Evolutionary conservation across 495 filamentous ascomycete species (phyloP).

Genomic region (Xylaria longipes): DNA sequence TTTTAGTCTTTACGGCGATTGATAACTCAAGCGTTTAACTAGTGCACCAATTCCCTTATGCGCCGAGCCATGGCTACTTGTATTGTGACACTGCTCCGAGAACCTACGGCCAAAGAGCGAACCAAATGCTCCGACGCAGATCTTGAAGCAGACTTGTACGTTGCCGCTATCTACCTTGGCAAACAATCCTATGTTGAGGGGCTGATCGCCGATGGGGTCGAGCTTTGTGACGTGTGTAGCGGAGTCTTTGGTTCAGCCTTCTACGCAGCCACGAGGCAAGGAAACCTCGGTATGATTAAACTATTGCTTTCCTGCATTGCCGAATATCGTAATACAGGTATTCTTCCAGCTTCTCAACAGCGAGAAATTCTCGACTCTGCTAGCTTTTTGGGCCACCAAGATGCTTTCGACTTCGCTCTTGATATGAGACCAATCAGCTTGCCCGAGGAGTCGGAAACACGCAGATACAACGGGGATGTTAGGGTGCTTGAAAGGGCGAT

Average conservation of each 20-base stretch:
- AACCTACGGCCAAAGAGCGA: neutral
- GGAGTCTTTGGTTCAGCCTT: neutral
- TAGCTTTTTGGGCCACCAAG: neutral
- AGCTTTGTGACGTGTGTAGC: neutral
- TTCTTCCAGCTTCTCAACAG: neutral
- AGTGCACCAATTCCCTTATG: neutral
- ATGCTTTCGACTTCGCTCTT: neutral
- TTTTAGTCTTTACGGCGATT: too few relatives aligned
- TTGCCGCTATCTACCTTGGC: conserved; percentile 9
- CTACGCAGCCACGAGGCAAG: neutral
- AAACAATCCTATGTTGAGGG: neutral
- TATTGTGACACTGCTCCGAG: neutral
- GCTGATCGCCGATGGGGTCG: neutral
- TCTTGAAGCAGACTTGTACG: neutral
- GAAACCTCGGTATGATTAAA: neutral
- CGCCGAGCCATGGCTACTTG: neutral
- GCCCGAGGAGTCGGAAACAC: neutral
- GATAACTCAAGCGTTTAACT: too few relatives aligned
- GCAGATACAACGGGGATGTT: neutral
- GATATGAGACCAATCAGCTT: neutral
- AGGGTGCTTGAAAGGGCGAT: too few relatives aligned
- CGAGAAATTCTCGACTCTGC: neutral
- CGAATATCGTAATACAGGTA: neutral
- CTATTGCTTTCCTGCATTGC: neutral
- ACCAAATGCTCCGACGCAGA: neutral